Percentiles rank a stretch among this genome's conserved stretches.
Evolutionary conservation across 2,329 filamentous ascomycete species (phyloP).

Genomic region (Aurifilum marmelostoma): DNA sequence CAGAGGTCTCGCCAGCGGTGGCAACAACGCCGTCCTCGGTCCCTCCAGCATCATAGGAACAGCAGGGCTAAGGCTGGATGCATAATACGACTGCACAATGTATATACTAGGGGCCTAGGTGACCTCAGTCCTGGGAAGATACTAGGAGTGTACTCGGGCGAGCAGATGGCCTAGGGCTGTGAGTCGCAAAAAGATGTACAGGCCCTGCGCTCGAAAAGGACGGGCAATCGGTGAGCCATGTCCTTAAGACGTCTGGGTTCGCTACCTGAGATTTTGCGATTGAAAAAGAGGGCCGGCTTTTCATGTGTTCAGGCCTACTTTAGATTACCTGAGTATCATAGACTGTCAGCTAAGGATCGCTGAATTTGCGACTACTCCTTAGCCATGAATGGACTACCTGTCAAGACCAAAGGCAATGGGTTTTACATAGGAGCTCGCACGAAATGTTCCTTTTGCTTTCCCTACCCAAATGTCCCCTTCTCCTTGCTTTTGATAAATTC

Average conservation of each 20-base stretch:
- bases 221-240: not conserved
- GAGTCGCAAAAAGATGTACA: not conserved
- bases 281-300: not conserved
- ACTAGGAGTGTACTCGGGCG: not conserved
- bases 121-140: not conserved
- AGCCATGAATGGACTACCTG: not conserved
- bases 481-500: not conserved
- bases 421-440: not conserved
- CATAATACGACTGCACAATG: conserved; percentile 23
- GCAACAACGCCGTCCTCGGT: conserved; percentile 40
- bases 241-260: not conserved
- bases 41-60: conserved; percentile 41
- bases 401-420: not conserved
- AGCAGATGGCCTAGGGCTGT: not conserved
- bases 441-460: not conserved
- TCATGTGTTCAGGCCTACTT: not conserved
- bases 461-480: not conserved
- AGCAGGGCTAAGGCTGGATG: conserved; percentile 29
- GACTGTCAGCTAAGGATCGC: not conserved
- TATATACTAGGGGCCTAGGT: not conserved
- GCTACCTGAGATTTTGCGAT: not conserved
- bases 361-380: not conserved
- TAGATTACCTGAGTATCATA: not conserved
- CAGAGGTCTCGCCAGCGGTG: conserved; percentile 38
- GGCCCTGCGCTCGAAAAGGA: not conserved